Evolutionary conservation across 768 basidiomycete genomes (phyloP), one percentile per base, ranked within the genome.

Genomic region (Amanita jacksonii): DNA sequence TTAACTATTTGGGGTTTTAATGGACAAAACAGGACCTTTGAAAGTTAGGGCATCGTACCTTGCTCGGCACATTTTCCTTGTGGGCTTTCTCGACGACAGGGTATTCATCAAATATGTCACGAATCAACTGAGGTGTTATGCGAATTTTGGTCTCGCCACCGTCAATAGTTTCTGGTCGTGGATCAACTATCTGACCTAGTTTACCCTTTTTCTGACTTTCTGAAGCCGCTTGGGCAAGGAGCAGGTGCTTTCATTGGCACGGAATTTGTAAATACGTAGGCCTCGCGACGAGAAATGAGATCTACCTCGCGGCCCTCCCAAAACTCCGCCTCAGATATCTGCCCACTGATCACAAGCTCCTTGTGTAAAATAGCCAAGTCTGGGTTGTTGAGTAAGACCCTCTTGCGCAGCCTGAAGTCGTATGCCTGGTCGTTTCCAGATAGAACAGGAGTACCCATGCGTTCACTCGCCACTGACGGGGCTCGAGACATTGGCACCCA

Each of bases 91-190:
- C 81, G 9, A 98, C 90, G 24, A 96, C 85, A 2, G 96, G 93
- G 58, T 92, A 98, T 65, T 96, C 93, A 51, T 98, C 92, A 54
- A 99, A 99, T 38, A 98, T 91, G 55, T 98, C 94, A 54, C 88
- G 81, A 25, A 94, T 85, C 35, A 97, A 73, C 61, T 92, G 88
- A 12, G 86, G 86, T 2, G 91, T 93, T 38, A 94, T 83, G 50
- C 83, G 77, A 50, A 92, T 88, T 61, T 88, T 93, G 57, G 85
- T 75, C 62, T 93, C 87, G 13, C 87, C 88, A 18, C 78, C 76
- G 48, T 88, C 85, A 13, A 83, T 77, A 1, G 87, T 79, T 56
- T 88, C 82, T 3, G 88, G 87, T 31, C 87, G 81, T 4, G 88
- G 89, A 54, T 92, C 90, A 15, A 92, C 88, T 19, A 93, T 73